Conservation (phyloP, 2,329 filamentous ascomycete genomes). For the Aspergillus novofumigatus region DNA sequence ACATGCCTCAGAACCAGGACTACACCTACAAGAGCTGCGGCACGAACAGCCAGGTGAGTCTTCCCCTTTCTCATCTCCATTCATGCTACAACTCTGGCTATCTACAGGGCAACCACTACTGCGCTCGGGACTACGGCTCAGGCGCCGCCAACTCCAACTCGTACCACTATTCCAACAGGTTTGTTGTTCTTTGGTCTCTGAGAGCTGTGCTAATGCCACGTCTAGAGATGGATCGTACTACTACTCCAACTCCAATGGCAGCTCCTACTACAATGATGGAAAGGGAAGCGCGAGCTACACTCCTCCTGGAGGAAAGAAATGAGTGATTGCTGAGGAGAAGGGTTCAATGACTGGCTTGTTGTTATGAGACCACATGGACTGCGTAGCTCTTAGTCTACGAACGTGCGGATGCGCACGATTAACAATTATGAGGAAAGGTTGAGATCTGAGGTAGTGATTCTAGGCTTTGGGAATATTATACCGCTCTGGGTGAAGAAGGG, state of each 20-base stretch:
- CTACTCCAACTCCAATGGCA: conserved; percentile 66
- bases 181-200: conserved; percentile 17
- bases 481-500: too few species aligned
- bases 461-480: too few species aligned
- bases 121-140: conserved; percentile 60
- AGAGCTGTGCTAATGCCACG: too few species aligned
- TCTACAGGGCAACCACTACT: conserved; percentile 70
- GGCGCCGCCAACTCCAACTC: conserved; percentile 52
- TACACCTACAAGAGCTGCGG: conserved; percentile 47
- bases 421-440: too few species aligned
- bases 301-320: conserved; percentile 44
- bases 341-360: too few species aligned
- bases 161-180: conserved; percentile 63
- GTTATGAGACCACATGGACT: too few species aligned
- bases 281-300: conserved; percentile 59
- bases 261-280: conserved; percentile 64
- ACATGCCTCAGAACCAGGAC: conserved; percentile 8
- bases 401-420: too few species aligned
- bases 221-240: conserved; percentile 64
- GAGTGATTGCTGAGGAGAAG: neutral
- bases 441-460: too few species aligned
- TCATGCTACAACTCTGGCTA: too few species aligned
- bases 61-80: neutral
- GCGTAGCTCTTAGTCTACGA: too few species aligned
- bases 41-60: conserved; percentile 58